Conservation (phyloP, 805 yeast genomes). For the Lachancea nothofagi region DNA sequence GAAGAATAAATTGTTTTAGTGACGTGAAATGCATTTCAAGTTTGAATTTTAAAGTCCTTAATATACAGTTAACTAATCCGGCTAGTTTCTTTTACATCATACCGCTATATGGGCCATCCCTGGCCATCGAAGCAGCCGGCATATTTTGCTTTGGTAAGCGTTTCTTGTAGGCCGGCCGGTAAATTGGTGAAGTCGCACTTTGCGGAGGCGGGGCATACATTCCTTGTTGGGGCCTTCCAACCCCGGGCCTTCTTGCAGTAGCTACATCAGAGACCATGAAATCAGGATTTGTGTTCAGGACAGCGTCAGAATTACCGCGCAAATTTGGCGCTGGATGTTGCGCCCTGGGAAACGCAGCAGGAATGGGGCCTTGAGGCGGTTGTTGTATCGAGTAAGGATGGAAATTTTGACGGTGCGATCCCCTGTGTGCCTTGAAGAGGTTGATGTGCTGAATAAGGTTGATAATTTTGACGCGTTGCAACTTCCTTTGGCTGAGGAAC, state of each 20-base stretch:
- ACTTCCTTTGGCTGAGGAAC: constrained; percentile 7
- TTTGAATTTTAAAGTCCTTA: neutral
- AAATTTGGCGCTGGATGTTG: neutral
- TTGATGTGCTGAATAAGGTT: neutral
- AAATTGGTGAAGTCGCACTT: constrained; percentile 20
- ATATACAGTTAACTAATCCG: constrained; percentile 6
- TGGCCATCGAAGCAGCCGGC: constrained; percentile 15
- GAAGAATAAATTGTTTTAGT: neutral
- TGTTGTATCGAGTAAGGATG: too few species aligned
- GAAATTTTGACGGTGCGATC: too few species aligned
- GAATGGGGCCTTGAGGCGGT: too few species aligned
- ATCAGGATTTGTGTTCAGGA: constrained; percentile 45
- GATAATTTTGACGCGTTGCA: constrained; percentile 12
- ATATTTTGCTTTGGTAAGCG: constrained; percentile 30
- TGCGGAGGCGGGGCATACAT: constrained; percentile 9
- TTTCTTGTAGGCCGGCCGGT: constrained; percentile 39
- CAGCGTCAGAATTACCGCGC: constrained; percentile 36
- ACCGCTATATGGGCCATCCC: constrained; percentile 41
- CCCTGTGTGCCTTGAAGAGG: constrained; percentile 18
- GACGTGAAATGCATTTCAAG: neutral
- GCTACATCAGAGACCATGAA: constrained; percentile 29
- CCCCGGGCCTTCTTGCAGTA: constrained; percentile 2
- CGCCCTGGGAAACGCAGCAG: constrained; percentile 4
- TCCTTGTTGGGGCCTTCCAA: constrained; percentile 9
- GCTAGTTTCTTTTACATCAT: constrained; percentile 8